These are phyloP conservation scores for Picea abies DNA, from an alignment of 83 land plant species.

Conservation along the genomic window DNA sequence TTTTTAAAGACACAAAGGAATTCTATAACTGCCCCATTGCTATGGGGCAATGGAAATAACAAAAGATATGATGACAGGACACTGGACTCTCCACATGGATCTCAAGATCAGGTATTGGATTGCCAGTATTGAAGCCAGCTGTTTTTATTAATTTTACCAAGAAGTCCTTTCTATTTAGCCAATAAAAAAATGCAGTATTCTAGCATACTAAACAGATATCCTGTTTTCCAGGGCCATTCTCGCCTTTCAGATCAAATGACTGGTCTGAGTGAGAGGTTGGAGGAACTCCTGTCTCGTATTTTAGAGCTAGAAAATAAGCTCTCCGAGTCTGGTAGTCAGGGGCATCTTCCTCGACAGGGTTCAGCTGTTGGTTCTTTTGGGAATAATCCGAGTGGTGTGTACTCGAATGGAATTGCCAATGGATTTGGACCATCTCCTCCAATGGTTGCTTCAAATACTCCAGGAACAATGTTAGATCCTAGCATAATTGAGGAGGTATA, in stretches of 20 bases:
- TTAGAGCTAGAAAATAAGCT: slow-evolving; percentile 20
- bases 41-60: background rate
- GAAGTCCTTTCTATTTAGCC: no score
- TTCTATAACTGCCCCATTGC: background rate
- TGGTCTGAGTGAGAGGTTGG: slow-evolving; percentile 18
- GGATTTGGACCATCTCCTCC: slow-evolving; percentile 8
- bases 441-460: background rate
- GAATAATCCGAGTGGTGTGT: background rate
- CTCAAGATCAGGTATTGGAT: slow-evolving; percentile 5
- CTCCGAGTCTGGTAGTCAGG: slow-evolving; percentile 1
- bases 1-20: background rate
- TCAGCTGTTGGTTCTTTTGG: slow-evolving; percentile 25
- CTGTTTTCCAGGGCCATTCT: background rate
- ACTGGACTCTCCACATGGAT: background rate
- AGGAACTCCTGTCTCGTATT: slow-evolving; percentile 21
- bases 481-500: background rate
- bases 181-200: no score
- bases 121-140: no score
- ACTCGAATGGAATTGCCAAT: slow-evolving; percentile 19
- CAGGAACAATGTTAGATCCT: background rate
- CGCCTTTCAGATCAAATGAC: slow-evolving; percentile 11
- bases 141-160: no score
- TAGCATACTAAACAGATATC: no score
- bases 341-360: slow-evolving; percentile 15
- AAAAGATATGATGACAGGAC: background rate